These are phyloP conservation scores for Jamesozyma rosinii DNA, from an alignment of 805 yeast genomes.

Conservation along the genomic window DNA sequence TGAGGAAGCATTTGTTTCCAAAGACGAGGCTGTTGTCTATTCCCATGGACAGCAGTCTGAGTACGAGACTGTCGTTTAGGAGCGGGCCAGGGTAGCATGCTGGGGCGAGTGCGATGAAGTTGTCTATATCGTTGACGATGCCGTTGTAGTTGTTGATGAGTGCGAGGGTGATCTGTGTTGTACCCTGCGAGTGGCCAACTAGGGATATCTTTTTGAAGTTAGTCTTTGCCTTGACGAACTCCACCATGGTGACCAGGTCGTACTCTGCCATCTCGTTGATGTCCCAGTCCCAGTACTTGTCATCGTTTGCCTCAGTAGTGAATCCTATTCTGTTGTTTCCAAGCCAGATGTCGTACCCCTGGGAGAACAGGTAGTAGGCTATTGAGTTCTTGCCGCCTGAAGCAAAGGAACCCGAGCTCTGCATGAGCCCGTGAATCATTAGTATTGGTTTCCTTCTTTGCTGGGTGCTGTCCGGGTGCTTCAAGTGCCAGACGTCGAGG, in stretches of 20 bases:
- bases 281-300: constrained; percentile 86
- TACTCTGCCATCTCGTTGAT: constrained; percentile 65
- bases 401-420: constrained; percentile 76
- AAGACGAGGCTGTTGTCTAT: constrained; percentile 44
- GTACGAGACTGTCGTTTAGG: constrained; percentile 50
- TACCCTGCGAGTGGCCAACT: constrained; percentile 88
- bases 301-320: constrained; percentile 38
- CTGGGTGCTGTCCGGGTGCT: constrained; percentile 6
- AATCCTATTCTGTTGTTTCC: constrained; percentile 90
- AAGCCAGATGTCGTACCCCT: constrained; percentile 81
- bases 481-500: constrained; percentile 47
- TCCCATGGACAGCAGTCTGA: constrained; percentile 47
- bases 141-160: constrained; percentile 34
- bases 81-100: constrained; percentile 82
- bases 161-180: constrained; percentile 71
- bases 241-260: constrained; percentile 68
- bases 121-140: constrained; percentile 47
- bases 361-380: constrained; percentile 44
- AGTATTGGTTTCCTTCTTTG: constrained; percentile 51
- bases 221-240: constrained; percentile 42
- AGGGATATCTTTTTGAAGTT: constrained; percentile 43
- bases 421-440: constrained; percentile 77
- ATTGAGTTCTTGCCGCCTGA: constrained; percentile 72
- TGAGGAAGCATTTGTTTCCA: constrained; percentile 71
- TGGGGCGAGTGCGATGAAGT: constrained; percentile 75